phyloP scores from a whole-genome alignment of 805 yeast species.

The Candida hispaniensis region DNA sequence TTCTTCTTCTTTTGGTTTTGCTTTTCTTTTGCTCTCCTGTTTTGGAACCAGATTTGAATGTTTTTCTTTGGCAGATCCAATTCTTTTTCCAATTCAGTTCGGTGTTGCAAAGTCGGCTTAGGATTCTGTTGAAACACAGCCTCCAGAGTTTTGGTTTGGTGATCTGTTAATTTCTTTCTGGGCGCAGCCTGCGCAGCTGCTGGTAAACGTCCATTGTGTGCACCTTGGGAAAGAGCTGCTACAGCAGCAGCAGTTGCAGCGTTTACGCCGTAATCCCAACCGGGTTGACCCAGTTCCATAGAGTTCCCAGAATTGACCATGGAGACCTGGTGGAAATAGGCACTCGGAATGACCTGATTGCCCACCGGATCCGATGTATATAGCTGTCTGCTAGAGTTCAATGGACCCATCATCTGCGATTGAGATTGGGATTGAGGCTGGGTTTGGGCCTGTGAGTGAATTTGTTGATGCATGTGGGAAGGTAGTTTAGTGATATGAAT shows the following conservation, averaged over 20 bases:
- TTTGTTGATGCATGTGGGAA: slow-evolving; percentile 3
- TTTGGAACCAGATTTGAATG: slow-evolving; percentile 91
- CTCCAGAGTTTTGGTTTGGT: slow-evolving; percentile 44
- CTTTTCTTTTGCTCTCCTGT: slow-evolving; percentile 44
- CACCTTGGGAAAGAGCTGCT: slow-evolving; percentile 14
- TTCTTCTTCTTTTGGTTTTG: slow-evolving; percentile 45
- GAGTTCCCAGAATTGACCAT: slow-evolving; percentile 6
- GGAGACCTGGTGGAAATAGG: slow-evolving; percentile 10
- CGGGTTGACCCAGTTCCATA: slow-evolving; percentile 1
- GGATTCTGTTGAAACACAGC: slow-evolving; percentile 60
- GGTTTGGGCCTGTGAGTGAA: slow-evolving; percentile 5
- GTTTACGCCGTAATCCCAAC: slow-evolving; percentile 6
- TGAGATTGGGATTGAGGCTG: slow-evolving; percentile 6
- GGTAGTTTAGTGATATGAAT: slow-evolving; percentile 6
- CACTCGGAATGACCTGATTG: slow-evolving; percentile 5
- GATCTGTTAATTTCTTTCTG: slow-evolving; percentile 26
- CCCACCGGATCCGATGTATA: slow-evolving; percentile 2
- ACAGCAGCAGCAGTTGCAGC: slow-evolving; percentile 10
- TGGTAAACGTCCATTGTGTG: slow-evolving; percentile 15
- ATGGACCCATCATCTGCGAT: slow-evolving; percentile 2
- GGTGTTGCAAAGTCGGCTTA: slow-evolving; percentile 60
- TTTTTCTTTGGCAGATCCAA: slow-evolving; percentile 77
- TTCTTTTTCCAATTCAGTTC: slow-evolving; percentile 57
- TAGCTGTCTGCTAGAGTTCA: no score
- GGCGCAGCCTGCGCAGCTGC: slow-evolving; percentile 15